These are phyloP conservation scores for Urtica urens DNA, from an alignment of 306 rosid species.

Conservation along the genomic window DNA sequence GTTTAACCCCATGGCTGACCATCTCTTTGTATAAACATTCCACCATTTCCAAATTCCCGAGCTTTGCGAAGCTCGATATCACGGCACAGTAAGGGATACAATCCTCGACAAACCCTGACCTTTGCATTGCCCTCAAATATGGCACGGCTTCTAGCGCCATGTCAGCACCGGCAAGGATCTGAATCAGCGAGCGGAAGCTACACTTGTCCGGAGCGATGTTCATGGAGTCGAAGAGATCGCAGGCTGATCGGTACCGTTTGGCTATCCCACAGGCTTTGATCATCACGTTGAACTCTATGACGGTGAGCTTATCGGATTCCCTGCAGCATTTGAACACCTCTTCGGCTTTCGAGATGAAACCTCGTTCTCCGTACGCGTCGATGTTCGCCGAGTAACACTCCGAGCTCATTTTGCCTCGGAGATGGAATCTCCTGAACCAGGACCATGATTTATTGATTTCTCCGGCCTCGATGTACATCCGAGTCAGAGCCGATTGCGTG, in stretches of 20 bases:
- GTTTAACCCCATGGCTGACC: conserved; percentile 45
- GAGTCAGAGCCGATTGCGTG: conserved; percentile 64
- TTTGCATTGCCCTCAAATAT: conserved; percentile 62
- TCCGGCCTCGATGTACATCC: conserved; percentile 59
- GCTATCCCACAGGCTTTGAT: conserved; percentile 77
- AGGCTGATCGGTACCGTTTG: conserved; percentile 40
- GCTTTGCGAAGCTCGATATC: conserved; percentile 54
- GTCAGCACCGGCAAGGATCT: conserved; percentile 50
- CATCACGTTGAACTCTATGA: conserved; percentile 83
- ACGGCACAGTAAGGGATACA: conserved; percentile 56
- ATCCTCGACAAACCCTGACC: conserved; percentile 56
- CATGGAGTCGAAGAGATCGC: conserved; percentile 56
- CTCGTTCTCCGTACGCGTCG: conserved; percentile 70
- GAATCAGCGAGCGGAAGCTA: conserved; percentile 64
- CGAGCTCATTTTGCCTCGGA: conserved; percentile 43
- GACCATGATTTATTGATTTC: conserved; percentile 61
- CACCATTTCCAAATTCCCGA: conserved; percentile 52
- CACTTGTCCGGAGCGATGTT: conserved; percentile 50
- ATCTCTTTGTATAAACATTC: conserved; percentile 50
- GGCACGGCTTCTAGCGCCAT: conserved; percentile 45
- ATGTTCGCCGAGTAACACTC: conserved; percentile 68
- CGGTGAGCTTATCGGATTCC: conserved; percentile 44
- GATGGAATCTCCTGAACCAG: conserved; percentile 66
- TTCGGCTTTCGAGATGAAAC: conserved; percentile 58
- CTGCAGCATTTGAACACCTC: conserved; percentile 54